Base-by-base conservation (phyloP, 805 yeast species). In the Candida sphagnicola region DNA sequence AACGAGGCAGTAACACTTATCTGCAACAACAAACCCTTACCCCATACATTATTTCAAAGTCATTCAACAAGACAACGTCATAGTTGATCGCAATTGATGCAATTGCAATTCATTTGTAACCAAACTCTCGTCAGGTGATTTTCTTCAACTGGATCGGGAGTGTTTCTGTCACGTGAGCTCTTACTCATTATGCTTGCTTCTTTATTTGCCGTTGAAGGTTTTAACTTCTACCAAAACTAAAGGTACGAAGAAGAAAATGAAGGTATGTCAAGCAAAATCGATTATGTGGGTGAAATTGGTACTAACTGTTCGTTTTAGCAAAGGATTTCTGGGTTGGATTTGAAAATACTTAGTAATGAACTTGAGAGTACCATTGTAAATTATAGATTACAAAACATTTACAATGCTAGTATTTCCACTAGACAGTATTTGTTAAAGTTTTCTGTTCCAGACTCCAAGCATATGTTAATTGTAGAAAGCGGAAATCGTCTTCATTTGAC, bases 401-500 rank as follows among this genome's bases (percentile, higher is more conserved):
- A 91, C 61, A 89, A 88, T 54, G 72, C 88, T 24, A 76, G 83
- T 13, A 75, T 80, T 25, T 82, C 87, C 4, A 69, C 73, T 8
- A 75, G 90, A 38, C 89, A 86, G 39, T 88, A 81, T 52, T 61
- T 88, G 37, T 62, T 90, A 45, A 89, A 87, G 58, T 91, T 90
- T 55, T 79, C 86, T 28, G 65, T 82, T 30, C 95, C 95, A 1
- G 95, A 88, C 50, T 81, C 89, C 4, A 91, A 88, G 59, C 73
- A 79, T 42, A 77, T 74, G 31, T 60, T 90, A 18, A 79, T 90
- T 4, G 68, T 90, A 5, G 97, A 91, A 53, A 86, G 91, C 38
- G 99, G 99, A 0, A 80, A 84, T 57, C 78, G 88, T 46, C 61
- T 84, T 18, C 91, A 90, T 57, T 50, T 79, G 38, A 85, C 97